Evolutionary conservation across 805 yeast genomes (phyloP).

Genomic region (Nakazawaea ishiwadae): DNA sequence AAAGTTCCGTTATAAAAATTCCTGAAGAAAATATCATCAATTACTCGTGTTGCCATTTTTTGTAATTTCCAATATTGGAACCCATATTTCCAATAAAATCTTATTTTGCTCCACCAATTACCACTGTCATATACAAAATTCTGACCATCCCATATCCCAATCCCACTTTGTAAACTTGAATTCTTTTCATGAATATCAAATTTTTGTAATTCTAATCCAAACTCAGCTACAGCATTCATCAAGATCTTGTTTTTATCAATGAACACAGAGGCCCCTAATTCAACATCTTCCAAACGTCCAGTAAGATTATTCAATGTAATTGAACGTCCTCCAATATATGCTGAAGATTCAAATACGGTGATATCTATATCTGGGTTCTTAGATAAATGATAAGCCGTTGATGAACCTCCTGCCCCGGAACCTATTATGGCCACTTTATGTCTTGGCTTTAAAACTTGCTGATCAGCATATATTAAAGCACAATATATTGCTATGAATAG

Average conservation of each 20-base stretch:
- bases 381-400: slow-evolving; percentile 40
- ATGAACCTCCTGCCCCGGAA: slow-evolving; percentile 48
- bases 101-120: slow-evolving; percentile 10
- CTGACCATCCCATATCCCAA: slow-evolving; percentile 35
- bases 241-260: slow-evolving; percentile 35
- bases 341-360: slow-evolving; percentile 35
- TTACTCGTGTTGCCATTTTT: slow-evolving; percentile 15
- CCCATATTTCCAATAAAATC: slow-evolving; percentile 28
- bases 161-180: slow-evolving; percentile 10
- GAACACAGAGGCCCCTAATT: slow-evolving; percentile 44
- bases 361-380: slow-evolving; percentile 29
- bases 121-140: slow-evolving; percentile 17
- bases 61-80: slow-evolving; percentile 21
- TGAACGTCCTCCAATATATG: slow-evolving; percentile 42
- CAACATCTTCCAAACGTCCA: slow-evolving; percentile 23
- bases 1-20: slow-evolving; percentile 29
- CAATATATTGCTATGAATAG: too few species aligned
- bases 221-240: slow-evolving; percentile 29
- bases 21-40: slow-evolving; percentile 25
- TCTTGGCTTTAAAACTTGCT: background rate
- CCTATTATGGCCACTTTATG: slow-evolving; percentile 29
- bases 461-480: too few species aligned
- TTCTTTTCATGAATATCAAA: slow-evolving; percentile 15
- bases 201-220: slow-evolving; percentile 23
- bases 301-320: slow-evolving; percentile 29